phyloP scores from a whole-genome alignment of 2,329 filamentous ascomycete species.

The Arthrinium puccinioides region DNA sequence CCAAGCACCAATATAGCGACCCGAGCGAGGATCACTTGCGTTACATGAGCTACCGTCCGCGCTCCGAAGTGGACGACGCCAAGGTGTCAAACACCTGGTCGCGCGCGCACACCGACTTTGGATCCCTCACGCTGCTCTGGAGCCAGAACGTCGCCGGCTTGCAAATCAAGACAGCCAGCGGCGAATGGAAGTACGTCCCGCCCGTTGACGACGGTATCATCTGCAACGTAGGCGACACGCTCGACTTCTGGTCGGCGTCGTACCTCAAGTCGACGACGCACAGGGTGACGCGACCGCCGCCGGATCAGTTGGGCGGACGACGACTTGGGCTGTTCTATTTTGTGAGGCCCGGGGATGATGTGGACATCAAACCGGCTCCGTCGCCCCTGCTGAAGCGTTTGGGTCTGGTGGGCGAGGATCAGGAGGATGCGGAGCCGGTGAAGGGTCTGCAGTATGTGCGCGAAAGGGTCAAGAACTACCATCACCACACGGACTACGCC shows the following conservation, averaged over 20 bases:
- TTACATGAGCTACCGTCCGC: constrained; percentile 46
- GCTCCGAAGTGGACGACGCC: constrained; percentile 31
- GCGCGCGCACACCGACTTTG: constrained; percentile 41
- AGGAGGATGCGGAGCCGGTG: constrained; percentile 21
- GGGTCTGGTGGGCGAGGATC: constrained; percentile 13
- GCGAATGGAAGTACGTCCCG: neutral
- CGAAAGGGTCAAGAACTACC: constrained; percentile 31
- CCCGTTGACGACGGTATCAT: constrained; percentile 28
- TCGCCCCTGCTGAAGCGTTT: constrained; percentile 17
- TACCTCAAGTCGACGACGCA: constrained; percentile 27
- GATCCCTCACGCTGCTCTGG: constrained; percentile 45
- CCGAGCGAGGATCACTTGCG: constrained; percentile 47
- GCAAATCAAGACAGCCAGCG: constrained; percentile 27
- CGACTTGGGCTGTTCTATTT: constrained; percentile 30
- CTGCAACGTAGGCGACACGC: constrained; percentile 31
- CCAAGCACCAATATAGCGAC: constrained; percentile 42
- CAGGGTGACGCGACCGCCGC: constrained; percentile 25
- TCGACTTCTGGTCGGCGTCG: constrained; percentile 19
- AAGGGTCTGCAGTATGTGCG: constrained; percentile 31
- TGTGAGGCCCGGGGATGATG: constrained; percentile 23
- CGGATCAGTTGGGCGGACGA: constrained; percentile 22
- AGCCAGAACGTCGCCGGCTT: constrained; percentile 45
- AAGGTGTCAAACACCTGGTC: constrained; percentile 17
- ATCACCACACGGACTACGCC: constrained; percentile 28
- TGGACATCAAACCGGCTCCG: constrained; percentile 18